Percentiles rank a stretch among this genome's conserved stretches.
These are phyloP conservation scores for Globisporangium lucens DNA, from an alignment of 352 stramenopile species.

Conservation along the genomic window DNA sequence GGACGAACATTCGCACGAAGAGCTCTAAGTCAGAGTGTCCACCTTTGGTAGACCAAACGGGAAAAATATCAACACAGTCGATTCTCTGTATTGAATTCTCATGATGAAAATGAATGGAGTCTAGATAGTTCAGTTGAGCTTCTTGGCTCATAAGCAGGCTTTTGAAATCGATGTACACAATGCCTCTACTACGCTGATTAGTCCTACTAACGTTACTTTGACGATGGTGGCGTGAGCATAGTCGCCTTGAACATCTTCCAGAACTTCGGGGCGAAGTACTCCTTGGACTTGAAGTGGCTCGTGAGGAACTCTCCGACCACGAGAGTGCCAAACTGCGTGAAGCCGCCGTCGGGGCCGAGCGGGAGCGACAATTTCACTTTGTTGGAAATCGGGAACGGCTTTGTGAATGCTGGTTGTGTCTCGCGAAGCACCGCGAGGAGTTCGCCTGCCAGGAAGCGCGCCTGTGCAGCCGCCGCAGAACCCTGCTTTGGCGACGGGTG, in stretches of 20 bases:
- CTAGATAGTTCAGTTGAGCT: not conserved
- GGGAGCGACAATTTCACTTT: not conserved
- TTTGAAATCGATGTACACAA: too few relatives aligned
- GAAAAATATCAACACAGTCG: not conserved
- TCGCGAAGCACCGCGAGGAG: not conserved
- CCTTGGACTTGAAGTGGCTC: not conserved
- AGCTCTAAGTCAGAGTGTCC: not conserved
- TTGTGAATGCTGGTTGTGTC: not conserved
- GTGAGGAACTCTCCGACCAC: constrained; percentile 1
- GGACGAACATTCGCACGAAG: not conserved
- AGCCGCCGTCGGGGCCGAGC: not conserved
- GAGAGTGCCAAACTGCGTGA: not conserved
- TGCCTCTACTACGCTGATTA: too few relatives aligned
- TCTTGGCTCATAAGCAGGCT: too few relatives aligned
- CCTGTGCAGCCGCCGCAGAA: not conserved
- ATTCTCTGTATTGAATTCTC: not conserved
- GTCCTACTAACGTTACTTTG: too few relatives aligned
- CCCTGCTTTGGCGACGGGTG: not conserved
- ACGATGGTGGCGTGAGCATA: not conserved
- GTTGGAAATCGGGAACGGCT: not conserved
- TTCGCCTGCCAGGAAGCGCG: not conserved
- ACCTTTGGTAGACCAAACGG: not conserved
- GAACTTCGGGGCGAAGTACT: not conserved
- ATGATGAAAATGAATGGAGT: not conserved
- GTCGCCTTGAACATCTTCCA: not conserved